Evolutionary conservation across 1,284 basidiomycete species (phyloP), one percentile per base, ranked within the genome.

Genomic region (Gymnopus androsaceus): DNA sequence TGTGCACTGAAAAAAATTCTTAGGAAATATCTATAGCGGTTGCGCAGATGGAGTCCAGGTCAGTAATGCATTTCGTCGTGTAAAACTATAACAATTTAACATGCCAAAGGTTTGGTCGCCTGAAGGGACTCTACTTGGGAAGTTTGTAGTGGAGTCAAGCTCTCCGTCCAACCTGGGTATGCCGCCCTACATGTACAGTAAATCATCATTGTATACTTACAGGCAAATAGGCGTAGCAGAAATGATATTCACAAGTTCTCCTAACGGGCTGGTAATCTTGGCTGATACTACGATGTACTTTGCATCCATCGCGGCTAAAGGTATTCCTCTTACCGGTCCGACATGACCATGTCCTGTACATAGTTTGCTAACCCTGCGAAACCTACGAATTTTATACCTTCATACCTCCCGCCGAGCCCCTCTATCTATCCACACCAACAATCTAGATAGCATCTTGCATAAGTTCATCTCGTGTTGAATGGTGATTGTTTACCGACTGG

Each of bases 1-100:
- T n/a, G n/a, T n/a, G n/a, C n/a, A n/a, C n/a, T n/a, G n/a, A n/a
- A n/a, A n/a, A n/a, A n/a, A n/a, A n/a, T n/a, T n/a, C n/a, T n/a
- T n/a, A n/a, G n/a, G n/a, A n/a, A n/a, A 90, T 63, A 78, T 91
- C 1, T 90, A 88, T 63, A 75, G 90, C 15, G 85, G 85, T 2
- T 81, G 78, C 57, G 85, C 82, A 4, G 90, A 93, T 62, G 91
- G 90, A 42, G 82, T 88, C 1, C 57, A 61, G 40, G 59, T n/a
- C n/a, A n/a, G n/a, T 59, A 27, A 46, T 15, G 45, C 40, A 5
- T 21, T 4, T 14, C 9, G 11, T 25, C 4, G 9, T 41, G 25
- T 34, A 12, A 50, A 37, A 27, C 19, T 41, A 38, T 19, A 25
- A n/a, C 12, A 30, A 28, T 40, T 17, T 44, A 11, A 6, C 15